phyloP scores from a whole-genome alignment of 1,284 basidiomycete genomes.

The Pseudozyma sp. region DNA sequence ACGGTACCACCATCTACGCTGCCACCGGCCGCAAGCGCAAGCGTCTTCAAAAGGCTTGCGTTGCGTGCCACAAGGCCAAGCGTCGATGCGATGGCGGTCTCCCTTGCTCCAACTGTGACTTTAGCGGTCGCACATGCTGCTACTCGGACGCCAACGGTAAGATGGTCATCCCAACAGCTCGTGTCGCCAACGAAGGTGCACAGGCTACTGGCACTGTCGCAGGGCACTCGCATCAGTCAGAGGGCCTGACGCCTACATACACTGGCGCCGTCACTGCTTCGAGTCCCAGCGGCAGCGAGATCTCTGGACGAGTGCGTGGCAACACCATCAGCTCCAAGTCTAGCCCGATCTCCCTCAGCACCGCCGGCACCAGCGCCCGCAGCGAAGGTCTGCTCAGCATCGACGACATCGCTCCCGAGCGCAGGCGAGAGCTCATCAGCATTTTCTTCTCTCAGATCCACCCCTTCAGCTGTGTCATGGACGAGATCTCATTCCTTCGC shows the following conservation, averaged over 20 bases:
- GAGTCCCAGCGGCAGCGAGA: conserved; percentile 33
- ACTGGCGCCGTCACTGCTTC: conserved; percentile 9
- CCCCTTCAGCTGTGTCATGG: conserved; percentile 70
- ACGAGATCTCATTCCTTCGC: conserved; percentile 70
- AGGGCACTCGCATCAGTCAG: conserved; percentile 25
- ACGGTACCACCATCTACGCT: conserved; percentile 52
- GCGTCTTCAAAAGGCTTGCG: conserved; percentile 63
- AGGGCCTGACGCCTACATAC: conserved; percentile 31
- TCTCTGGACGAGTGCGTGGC: conserved; percentile 31
- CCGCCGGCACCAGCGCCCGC: conserved; percentile 23
- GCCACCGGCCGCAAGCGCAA: conserved; percentile 63
- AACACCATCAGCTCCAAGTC: conserved; percentile 47
- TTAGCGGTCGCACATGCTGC: conserved; percentile 68
- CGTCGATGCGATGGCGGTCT: conserved; percentile 72
- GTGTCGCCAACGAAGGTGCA: conserved; percentile 34
- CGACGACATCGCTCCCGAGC: conserved; percentile 42
- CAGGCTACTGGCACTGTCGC: conserved; percentile 10
- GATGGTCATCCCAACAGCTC: conserved; percentile 54
- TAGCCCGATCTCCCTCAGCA: conserved; percentile 26
- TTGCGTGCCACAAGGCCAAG: conserved; percentile 71
- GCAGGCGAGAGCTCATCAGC: conserved; percentile 50
- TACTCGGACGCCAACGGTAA: conserved; percentile 65
- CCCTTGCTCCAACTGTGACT: conserved; percentile 73
- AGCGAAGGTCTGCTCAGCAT: conserved; percentile 32
- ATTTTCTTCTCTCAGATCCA: conserved; percentile 70